Conservation (phyloP, 768 basidiomycete species). For the Tylopilus plumbeoviolaceoides region DNA sequence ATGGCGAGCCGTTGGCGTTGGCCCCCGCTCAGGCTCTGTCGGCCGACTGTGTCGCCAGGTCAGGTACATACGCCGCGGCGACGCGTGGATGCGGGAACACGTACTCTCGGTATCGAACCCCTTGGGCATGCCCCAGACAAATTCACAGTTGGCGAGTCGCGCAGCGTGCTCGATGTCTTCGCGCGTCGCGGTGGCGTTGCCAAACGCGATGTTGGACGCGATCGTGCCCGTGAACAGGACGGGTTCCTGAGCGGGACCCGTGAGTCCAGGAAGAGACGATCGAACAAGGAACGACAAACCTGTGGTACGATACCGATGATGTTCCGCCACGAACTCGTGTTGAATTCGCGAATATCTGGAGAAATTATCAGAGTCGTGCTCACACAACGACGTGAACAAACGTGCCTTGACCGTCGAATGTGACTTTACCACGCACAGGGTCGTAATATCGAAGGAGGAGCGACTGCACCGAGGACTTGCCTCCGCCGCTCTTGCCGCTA, state of each 20-base stretch:
- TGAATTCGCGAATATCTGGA: conserved; percentile 79
- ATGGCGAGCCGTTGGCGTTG: conserved; percentile 80
- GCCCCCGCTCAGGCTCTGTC: conserved; percentile 48
- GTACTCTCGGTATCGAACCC: conserved; percentile 87
- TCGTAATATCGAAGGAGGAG: conserved; percentile 88
- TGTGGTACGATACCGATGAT: conserved; percentile 95
- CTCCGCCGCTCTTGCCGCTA: conserved; percentile 90
- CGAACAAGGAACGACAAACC: conserved; percentile 17
- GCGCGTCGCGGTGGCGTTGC: conserved; percentile 69
- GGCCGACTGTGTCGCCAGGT: conserved; percentile 16
- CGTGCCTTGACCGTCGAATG: conserved; percentile 81
- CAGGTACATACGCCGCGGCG: no score
- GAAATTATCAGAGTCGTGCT: conserved; percentile 11
- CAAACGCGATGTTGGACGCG: conserved; percentile 91
- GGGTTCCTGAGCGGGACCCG: conserved; percentile 47
- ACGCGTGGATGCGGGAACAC: not conserved
- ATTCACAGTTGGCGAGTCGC: conserved; percentile 90
- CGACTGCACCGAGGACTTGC: conserved; percentile 89
- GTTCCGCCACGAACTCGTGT: conserved; percentile 79
- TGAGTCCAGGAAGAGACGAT: not conserved
- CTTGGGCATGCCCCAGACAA: conserved; percentile 90
- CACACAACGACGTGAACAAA: not conserved
- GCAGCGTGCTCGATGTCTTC: conserved; percentile 87
- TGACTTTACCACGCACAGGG: conserved; percentile 75
- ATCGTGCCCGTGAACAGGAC: conserved; percentile 91